Evolutionary conservation across 805 yeast species (phyloP), one percentile per base, ranked within the genome.

Genomic region (Priceomyces castillae): DNA sequence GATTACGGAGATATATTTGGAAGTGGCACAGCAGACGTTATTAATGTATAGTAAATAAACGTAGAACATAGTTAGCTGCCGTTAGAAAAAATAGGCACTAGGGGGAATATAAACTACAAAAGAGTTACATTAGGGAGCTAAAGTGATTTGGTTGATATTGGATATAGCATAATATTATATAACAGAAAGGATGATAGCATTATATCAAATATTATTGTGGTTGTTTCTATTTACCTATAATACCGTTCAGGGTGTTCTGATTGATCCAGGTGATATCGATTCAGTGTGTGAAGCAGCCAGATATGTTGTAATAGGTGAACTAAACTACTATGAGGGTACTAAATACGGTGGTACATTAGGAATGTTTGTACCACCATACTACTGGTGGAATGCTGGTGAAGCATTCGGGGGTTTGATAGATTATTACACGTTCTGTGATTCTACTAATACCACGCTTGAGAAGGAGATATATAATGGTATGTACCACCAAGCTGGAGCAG

Each of bases 351-450:
- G 79, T 23, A 60, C 69, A 7, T 66, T 73, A 7, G 79, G 79
- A 1, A 69, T 69, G 74, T 72, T 74, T 50, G 46, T 58, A 4
- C 40, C 61, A 11, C 77, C 77, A 3, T 69, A 74, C 62, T 74
- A 73, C 58, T 74, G 79, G 79, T 74, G 79, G 79, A 64, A 74
- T 46, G 77, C 77, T 17, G 77, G 78, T 23, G 76, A 71, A 53
- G 76, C 74, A 4, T 74, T 74, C 63, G 78, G 78, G n/a, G 74
- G 76, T 1, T 54, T 74, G 52, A 50, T 74, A 17, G 69, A 69
- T 47, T 71, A 68, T 55, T 64, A 58, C 48, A 58, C 64, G 4
- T 64, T 59, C 46, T 74, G 78, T 52, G 67, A 65, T 17, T 42
- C 51, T n/a, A 56, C 54, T 28, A 71, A 73, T 46, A 48, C 41